Evolutionary conservation across 257 asterid genomes (phyloP).

Genomic region (Voacanga thouarsii): DNA sequence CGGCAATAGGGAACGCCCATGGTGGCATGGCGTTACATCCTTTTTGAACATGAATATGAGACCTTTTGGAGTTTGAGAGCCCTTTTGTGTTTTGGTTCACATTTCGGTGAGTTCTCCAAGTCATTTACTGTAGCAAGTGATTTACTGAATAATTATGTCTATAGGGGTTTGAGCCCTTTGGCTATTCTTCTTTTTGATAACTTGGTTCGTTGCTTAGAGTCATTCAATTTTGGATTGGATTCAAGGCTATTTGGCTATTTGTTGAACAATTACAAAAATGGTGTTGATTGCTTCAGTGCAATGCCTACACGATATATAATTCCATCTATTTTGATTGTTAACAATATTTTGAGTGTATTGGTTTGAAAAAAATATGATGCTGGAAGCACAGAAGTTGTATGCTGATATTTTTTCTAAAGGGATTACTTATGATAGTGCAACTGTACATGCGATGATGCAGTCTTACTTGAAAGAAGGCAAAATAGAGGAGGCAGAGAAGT

Average conservation of each 20-base stretch:
- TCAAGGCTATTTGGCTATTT: constrained; percentile 44
- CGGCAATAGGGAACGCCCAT: too few relatives aligned
- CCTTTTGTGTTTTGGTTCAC: constrained; percentile 62
- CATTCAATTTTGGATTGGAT: constrained; percentile 44
- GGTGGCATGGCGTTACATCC: too few relatives aligned
- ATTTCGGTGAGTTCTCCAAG: constrained; percentile 52
- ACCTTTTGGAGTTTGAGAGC: constrained; percentile 41
- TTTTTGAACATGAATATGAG: constrained; percentile 8
- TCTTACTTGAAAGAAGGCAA: constrained; percentile 52
- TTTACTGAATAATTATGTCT: constrained; percentile 36
- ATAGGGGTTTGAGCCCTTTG: constrained; percentile 43
- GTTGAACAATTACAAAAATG: constrained; percentile 61
- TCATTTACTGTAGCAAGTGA: constrained; percentile 36
- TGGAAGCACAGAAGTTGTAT: constrained; percentile 44
- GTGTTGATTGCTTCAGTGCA: constrained; percentile 48
- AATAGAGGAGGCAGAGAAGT: constrained; percentile 49
- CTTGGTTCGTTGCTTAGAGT: constrained; percentile 39
- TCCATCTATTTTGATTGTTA: constrained; percentile 34
- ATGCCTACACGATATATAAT: constrained; percentile 40
- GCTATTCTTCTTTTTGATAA: constrained; percentile 40
- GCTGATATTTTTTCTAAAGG: constrained; percentile 34
- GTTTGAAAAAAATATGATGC: constrained; percentile 41
- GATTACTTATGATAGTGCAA: constrained; percentile 40
- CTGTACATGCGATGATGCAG: constrained; percentile 65
- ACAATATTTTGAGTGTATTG: constrained; percentile 44